phyloP scores from a whole-genome alignment of 345 rosid species.

The Ceriops decandra region DNA sequence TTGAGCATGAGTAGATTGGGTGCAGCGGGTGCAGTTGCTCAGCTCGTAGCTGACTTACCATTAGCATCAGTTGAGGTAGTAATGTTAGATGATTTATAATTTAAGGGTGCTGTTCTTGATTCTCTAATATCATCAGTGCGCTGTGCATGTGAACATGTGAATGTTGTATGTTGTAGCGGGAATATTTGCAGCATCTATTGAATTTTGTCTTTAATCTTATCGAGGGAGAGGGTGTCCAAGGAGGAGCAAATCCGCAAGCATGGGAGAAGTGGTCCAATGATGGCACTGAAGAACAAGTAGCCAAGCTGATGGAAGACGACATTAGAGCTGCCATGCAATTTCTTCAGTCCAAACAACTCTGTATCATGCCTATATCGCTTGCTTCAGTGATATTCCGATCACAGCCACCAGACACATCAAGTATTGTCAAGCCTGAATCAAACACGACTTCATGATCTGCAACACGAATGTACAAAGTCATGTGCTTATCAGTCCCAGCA shows the following conservation, averaged over 20 bases:
- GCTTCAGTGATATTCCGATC: constrained; percentile 59
- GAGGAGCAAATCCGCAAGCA: constrained; percentile 39
- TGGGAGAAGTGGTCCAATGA: constrained; percentile 80
- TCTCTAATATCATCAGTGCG: background rate
- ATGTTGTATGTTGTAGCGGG: background rate
- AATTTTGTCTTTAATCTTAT: constrained; percentile 9
- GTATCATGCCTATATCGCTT: constrained; percentile 71
- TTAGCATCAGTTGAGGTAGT: constrained; percentile 55
- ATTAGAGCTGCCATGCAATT: constrained; percentile 75
- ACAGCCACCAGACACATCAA: constrained; percentile 36
- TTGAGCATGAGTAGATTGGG: constrained; percentile 77
- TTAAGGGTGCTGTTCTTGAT: background rate
- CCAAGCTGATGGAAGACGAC: constrained; percentile 78
- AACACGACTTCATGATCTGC: constrained; percentile 33
- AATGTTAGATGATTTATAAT: background rate
- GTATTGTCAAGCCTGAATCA: constrained; percentile 49
- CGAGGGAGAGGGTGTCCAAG: constrained; percentile 46
- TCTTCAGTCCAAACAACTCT: constrained; percentile 73
- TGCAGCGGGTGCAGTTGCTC: constrained; percentile 72
- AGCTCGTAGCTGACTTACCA: constrained; percentile 69
- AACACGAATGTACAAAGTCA: background rate
- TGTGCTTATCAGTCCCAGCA: constrained; percentile 1
- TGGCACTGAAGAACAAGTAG: constrained; percentile 65
- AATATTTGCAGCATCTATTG: background rate
- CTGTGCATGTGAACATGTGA: background rate